Conservation (phyloP, 169 alveolate genomes). For the Cryptosporidium canis region DNA sequence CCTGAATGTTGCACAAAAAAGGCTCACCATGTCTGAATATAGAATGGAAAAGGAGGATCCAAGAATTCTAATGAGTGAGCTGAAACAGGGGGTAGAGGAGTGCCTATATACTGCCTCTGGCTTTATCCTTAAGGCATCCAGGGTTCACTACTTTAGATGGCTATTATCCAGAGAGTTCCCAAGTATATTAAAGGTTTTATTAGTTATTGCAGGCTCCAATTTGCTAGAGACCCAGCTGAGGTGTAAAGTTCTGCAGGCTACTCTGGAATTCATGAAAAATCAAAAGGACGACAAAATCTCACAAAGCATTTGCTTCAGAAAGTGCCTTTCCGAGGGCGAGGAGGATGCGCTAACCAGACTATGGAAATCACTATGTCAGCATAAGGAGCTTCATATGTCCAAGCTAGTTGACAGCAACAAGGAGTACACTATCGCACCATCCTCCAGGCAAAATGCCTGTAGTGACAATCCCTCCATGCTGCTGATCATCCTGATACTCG, state of each 20-base stretch:
- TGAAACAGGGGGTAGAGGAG: conserved; percentile 14
- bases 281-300: neutral
- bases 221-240: conserved; percentile 10
- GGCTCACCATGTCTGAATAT: neutral
- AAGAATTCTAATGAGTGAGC: neutral
- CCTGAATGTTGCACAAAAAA: neutral
- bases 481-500: conserved; percentile 1
- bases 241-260: conserved; percentile 26
- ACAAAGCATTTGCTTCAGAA: conserved; percentile 16
- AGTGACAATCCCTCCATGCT: neutral
- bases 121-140: neutral
- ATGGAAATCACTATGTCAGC: conserved; percentile 35
- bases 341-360: neutral
- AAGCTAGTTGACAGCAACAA: neutral
- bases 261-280: conserved; percentile 8
- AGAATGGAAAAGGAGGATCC: conserved; percentile 12
- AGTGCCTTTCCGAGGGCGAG: neutral
- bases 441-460: neutral
- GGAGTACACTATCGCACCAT: neutral
- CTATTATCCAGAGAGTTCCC: conserved; percentile 30
- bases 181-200: neutral
- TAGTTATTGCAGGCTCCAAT: conserved; percentile 29
- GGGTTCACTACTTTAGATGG: neutral
- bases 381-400: neutral
- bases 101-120: conserved; percentile 10